Conservation (phyloP, 2,329 filamentous ascomycete genomes). For the Thyridium curvatum region DNA sequence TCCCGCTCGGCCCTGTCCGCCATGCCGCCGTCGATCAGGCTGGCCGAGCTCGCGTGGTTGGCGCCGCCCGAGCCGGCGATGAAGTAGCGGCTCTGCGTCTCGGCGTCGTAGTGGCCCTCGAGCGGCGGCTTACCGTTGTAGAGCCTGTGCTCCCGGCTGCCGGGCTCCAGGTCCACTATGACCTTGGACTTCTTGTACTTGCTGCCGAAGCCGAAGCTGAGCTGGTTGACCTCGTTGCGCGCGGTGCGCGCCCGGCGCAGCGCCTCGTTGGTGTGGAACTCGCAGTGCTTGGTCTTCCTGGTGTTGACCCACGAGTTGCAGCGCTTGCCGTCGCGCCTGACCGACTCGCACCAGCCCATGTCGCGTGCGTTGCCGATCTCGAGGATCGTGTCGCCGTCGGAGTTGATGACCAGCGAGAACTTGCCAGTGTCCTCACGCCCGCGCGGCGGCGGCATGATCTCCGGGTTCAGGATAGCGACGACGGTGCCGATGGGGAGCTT, state of each 20-base stretch:
- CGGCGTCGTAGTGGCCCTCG: conserved; percentile 42
- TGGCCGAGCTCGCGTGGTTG: conserved; percentile 46
- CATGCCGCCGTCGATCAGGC: conserved; percentile 55
- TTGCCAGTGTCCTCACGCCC: conserved; percentile 70
- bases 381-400: conserved; percentile 80
- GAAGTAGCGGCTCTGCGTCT: conserved; percentile 52
- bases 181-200: conserved; percentile 24
- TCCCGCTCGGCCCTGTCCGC: conserved; percentile 55
- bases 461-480: conserved; percentile 86
- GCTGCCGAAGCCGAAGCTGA: conserved; percentile 42
- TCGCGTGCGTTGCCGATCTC: conserved; percentile 83
- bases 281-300: conserved; percentile 83
- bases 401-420: conserved; percentile 81
- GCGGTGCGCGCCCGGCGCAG: conserved; percentile 60
- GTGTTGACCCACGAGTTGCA: conserved; percentile 85
- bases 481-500: conserved; percentile 89
- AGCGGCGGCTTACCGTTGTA: background rate
- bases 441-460: conserved; percentile 78
- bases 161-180: conserved; percentile 33
- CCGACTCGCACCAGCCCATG: conserved; percentile 78
- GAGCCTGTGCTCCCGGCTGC: background rate
- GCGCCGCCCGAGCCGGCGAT: conserved; percentile 26
- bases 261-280: conserved; percentile 83
- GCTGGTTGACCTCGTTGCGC: conserved; percentile 75
- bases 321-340: conserved; percentile 75